Evolutionary conservation across 1,139 yeast species (phyloP).

Genomic region (Saccharomyces uvarum): DNA sequence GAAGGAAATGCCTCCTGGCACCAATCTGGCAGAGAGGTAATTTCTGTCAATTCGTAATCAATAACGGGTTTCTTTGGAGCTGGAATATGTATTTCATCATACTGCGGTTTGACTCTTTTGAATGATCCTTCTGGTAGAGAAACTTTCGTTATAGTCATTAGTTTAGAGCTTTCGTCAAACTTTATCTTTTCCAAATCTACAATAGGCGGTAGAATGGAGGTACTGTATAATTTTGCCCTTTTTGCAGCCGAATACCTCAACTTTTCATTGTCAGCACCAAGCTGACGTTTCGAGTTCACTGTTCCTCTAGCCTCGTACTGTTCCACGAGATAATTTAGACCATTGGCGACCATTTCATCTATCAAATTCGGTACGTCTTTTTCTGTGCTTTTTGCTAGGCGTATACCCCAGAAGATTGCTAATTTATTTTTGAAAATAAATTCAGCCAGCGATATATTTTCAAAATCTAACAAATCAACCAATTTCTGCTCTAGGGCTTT

Average conservation of each 20-base stretch:
- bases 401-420: slow-evolving; percentile 48
- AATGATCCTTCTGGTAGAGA: slow-evolving; percentile 80
- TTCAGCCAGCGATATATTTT: slow-evolving; percentile 44
- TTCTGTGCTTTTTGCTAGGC: slow-evolving; percentile 36
- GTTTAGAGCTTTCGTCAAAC: slow-evolving; percentile 66
- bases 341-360: slow-evolving; percentile 32
- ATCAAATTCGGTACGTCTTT: slow-evolving; percentile 32
- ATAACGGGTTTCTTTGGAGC: slow-evolving; percentile 48
- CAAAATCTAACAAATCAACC: slow-evolving; percentile 45
- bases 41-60: slow-evolving; percentile 49
- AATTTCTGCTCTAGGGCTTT: slow-evolving; percentile 47
- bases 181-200: slow-evolving; percentile 43
- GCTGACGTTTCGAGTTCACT: slow-evolving; percentile 23
- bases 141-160: slow-evolving; percentile 56
- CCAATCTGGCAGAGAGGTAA: slow-evolving; percentile 71
- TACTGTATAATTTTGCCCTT: slow-evolving; percentile 6
- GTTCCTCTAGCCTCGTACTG: slow-evolving; percentile 28
- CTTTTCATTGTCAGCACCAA: slow-evolving; percentile 10
- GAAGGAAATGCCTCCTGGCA: slow-evolving; percentile 69
- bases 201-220: slow-evolving; percentile 36
- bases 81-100: slow-evolving; percentile 86
- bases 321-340: slow-evolving; percentile 29
- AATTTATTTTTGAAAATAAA: slow-evolving; percentile 46
- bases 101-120: slow-evolving; percentile 61
- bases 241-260: slow-evolving; percentile 18